Conservation (phyloP, 139 green algal species). For the Picochlorum costavermella region DNA sequence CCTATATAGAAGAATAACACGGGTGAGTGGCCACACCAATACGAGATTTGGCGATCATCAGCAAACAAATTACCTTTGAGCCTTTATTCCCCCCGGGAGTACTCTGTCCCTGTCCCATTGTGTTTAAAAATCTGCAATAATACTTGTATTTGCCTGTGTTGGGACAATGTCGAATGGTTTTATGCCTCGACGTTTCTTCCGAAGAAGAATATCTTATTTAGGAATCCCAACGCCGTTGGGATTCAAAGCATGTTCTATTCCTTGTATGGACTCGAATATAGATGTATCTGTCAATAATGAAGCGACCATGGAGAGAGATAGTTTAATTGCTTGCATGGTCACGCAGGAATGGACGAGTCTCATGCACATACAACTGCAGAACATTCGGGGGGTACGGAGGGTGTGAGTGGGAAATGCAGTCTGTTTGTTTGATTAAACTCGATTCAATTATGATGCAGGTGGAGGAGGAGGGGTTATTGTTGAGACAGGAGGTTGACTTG, state of each 20-base stretch:
- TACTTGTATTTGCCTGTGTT: not conserved
- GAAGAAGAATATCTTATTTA: too few species aligned
- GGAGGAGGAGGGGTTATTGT: not conserved
- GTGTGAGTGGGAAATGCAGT: too few species aligned
- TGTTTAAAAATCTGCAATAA: not conserved
- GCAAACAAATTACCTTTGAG: conserved; percentile 1
- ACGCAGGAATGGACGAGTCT: too few species aligned
- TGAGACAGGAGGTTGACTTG: not conserved
- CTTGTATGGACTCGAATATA: too few species aligned
- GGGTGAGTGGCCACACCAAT: not conserved
- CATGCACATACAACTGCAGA: too few species aligned
- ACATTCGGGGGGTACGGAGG: too few species aligned
- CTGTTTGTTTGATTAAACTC: not conserved
- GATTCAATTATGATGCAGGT: not conserved
- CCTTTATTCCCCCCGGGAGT: not conserved
- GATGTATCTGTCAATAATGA: too few species aligned
- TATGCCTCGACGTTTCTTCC: not conserved
- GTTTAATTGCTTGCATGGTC: too few species aligned
- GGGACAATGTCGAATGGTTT: not conserved
- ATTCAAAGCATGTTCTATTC: too few species aligned
- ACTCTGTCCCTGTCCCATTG: conserved; percentile 13
- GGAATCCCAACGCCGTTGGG: too few species aligned
- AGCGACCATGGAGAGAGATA: too few species aligned
- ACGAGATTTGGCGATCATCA: not conserved
- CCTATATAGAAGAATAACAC: not conserved